phyloP scores from a whole-genome alignment of 2,329 filamentous ascomycete species.

The Alternaria panax region DNA sequence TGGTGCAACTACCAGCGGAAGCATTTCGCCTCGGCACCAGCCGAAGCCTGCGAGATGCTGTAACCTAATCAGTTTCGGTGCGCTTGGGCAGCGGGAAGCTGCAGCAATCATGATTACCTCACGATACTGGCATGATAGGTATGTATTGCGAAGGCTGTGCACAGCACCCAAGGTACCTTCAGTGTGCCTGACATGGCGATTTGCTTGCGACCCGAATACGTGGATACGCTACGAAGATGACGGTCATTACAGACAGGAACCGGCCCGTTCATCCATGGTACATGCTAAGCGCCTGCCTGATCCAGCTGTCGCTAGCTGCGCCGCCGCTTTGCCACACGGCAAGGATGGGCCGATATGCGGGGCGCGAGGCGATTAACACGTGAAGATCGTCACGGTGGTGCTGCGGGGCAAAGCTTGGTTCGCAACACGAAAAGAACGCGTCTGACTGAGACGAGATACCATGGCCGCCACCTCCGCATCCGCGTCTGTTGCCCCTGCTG shows the following conservation, averaged over 20 bases:
- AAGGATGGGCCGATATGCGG: conserved; percentile 3
- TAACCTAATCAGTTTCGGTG: not conserved
- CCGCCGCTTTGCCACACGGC: conserved; percentile 8
- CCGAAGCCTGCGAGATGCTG: conserved; percentile 4
- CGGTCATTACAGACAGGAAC: conserved; percentile 16
- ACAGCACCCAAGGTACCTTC: conserved; percentile 6
- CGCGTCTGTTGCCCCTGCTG: not conserved
- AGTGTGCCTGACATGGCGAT: conserved; percentile 3
- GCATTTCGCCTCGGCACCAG: not conserved
- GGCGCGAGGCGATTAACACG: conserved; percentile 13
- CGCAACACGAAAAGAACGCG: conserved; percentile 26
- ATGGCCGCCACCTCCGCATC: conserved; percentile 15
- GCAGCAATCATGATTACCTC: conserved; percentile 6
- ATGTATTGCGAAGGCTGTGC: conserved; percentile 9
- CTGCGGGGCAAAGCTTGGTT: conserved; percentile 23
- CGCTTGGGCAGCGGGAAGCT: not conserved
- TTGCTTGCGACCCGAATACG: conserved; percentile 8
- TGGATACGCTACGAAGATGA: conserved; percentile 17
- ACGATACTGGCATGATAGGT: conserved; percentile 3
- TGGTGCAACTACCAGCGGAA: conserved; percentile 5
- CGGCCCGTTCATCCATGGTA: conserved; percentile 26
- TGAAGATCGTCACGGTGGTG: conserved; percentile 17
- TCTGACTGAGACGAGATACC: conserved; percentile 19
- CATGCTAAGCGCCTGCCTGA: conserved; percentile 22
- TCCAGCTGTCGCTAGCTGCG: conserved; percentile 12